phyloP scores from a whole-genome alignment of 2,329 filamentous ascomycete genomes.

The Venturia carpophila region DNA sequence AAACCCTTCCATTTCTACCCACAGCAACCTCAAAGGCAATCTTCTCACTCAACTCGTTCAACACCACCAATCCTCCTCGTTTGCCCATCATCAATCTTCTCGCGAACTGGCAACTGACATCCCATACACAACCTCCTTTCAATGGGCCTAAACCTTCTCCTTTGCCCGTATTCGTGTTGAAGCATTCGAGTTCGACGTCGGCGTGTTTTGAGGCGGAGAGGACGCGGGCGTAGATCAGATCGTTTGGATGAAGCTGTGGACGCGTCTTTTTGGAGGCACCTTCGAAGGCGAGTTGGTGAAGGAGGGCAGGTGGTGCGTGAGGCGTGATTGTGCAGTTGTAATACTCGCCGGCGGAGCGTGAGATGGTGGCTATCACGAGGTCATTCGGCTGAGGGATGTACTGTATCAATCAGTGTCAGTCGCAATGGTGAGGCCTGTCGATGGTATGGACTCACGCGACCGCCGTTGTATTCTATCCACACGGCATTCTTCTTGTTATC shows the following conservation, averaged over 20 bases:
- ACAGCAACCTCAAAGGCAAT: constrained; percentile 89
- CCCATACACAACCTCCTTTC: constrained; percentile 77
- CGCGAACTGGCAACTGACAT: constrained; percentile 73
- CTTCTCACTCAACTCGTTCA: constrained; percentile 76
- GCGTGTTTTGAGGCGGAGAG: constrained; percentile 69
- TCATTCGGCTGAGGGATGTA: constrained; percentile 77
- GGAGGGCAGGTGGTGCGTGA: constrained; percentile 54
- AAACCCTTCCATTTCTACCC: constrained; percentile 84
- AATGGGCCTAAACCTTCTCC: constrained; percentile 80
- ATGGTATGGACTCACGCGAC: constrained; percentile 48
- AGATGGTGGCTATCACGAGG: constrained; percentile 79
- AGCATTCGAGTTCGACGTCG: constrained; percentile 85
- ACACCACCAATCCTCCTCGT: constrained; percentile 58
- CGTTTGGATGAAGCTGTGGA: constrained; percentile 64
- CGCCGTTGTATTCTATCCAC: constrained; percentile 65
- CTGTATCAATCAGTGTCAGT: constrained; percentile 39
- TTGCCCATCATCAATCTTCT: constrained; percentile 50
- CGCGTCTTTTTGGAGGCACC: constrained; percentile 85
- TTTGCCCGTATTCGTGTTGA: constrained; percentile 73
- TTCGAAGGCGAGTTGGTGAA: constrained; percentile 89
- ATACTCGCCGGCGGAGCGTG: constrained; percentile 64
- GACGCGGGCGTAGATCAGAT: constrained; percentile 84
- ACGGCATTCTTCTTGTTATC: constrained; percentile 68
- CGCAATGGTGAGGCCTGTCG: constrained; percentile 24
- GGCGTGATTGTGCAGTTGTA: constrained; percentile 72